These are phyloP conservation scores for Alternaria solani DNA, from an alignment of 2,329 filamentous ascomycete species.

Conservation along the genomic window DNA sequence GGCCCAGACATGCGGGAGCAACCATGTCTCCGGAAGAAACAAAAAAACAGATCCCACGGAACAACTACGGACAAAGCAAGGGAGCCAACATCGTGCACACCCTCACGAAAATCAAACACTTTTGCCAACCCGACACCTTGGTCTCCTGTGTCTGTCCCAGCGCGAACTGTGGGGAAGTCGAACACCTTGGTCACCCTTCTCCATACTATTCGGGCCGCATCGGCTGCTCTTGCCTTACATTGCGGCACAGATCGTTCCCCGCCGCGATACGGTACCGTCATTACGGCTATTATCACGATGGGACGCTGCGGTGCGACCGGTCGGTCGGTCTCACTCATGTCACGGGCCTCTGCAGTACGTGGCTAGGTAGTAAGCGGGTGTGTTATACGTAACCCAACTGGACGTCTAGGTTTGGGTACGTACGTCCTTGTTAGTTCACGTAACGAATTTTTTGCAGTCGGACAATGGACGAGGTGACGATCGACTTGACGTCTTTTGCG, in stretches of 20 bases:
- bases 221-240: constrained; percentile 1
- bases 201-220: constrained; percentile 3
- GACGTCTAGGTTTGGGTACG: background rate
- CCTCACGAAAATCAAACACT: background rate
- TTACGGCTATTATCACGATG: constrained; percentile 1
- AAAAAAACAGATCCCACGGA: background rate
- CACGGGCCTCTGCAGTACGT: background rate
- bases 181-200: background rate
- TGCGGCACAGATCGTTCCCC: constrained; percentile 1
- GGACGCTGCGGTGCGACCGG: background rate
- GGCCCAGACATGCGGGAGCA: background rate
- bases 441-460: background rate
- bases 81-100: constrained; percentile 1
- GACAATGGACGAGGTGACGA: background rate
- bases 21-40: constrained; percentile 3
- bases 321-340: background rate
- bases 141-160: background rate
- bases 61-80: constrained; percentile 2
- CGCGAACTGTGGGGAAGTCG: background rate
- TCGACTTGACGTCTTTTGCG: background rate
- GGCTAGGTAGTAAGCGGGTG: background rate
- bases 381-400: background rate
- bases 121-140: background rate
- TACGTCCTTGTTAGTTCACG: background rate
- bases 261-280: background rate